Percentiles rank a stretch among this genome's conserved stretches.
Evolutionary conservation across 2,329 filamentous ascomycete species (phyloP).

Genomic region (Dryadomyces sulphureus): DNA sequence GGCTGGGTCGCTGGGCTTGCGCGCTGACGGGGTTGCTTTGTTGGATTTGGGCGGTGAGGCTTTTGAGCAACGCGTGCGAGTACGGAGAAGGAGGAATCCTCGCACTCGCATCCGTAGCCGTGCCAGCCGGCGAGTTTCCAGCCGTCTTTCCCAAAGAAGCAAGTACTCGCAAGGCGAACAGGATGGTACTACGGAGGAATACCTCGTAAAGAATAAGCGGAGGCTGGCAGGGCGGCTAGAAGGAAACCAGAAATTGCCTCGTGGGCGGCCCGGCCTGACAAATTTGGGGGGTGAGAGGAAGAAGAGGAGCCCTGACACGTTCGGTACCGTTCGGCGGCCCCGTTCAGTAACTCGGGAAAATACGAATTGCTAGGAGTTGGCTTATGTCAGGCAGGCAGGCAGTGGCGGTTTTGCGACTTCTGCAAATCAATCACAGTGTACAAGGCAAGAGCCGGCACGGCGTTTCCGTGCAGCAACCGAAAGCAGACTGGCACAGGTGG

Average conservation of each 20-base stretch:
- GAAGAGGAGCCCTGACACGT: neutral
- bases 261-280: neutral
- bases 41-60: slow-evolving; percentile 1
- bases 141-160: neutral
- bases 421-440: neutral
- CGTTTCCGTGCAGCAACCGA: neutral
- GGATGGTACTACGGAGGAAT: too few species aligned
- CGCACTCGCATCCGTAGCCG: too few species aligned
- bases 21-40: too few species aligned
- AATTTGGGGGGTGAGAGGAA: too few species aligned
- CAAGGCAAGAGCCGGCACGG: neutral
- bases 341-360: neutral
- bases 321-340: neutral
- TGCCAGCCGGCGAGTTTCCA: too few species aligned
- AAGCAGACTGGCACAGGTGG: neutral
- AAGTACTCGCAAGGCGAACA: neutral
- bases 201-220: neutral
- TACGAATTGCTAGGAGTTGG: too few species aligned
- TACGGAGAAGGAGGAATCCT: too few species aligned
- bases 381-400: too few species aligned
- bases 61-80: too few species aligned
- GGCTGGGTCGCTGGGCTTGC: neutral
- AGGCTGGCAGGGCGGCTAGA: neutral
- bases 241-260: neutral
- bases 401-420: too few species aligned